Base-by-base conservation (phyloP, 805 yeast genomes). In the Grigorovia humatica region DNA sequence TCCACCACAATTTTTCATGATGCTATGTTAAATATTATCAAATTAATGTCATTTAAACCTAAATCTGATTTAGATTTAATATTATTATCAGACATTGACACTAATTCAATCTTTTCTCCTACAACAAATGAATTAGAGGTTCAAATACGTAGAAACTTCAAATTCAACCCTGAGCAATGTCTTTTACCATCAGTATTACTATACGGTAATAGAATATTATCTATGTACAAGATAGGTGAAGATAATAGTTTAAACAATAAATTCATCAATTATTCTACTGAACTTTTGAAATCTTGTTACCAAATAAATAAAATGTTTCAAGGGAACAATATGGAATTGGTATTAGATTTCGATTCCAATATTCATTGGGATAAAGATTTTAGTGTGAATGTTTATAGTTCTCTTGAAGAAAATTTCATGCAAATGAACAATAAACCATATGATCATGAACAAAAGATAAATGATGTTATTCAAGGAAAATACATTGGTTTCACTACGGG, bases 111-210 rank as follows among this genome's bases (percentile, higher is more conserved):
- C 13, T 56, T 51, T 43, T 55, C 57, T 13, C 61, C 64, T 13
- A 55, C 63, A 1, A 56, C 56, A 17, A 60, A 65, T 46, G 64
- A 59, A 46, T 47, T 60, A 7, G 49, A 55, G 19, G 59, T 64
- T 11, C 55, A 60, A 38, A 47, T 64, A 44, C 52, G 60, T 38
- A 65, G 67, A 48, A 62, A 66, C 19, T 55, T 68, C 46, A 76
- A 74, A 52, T 55, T 45, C 41, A 67, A 74, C 30, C 80, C 77
- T 54, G 64, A 77, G 47, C 61, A 76, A 7, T 80, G 85, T 57
- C 77, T 74, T 51, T 66, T 77, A 4, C 83, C 82, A 15, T 79
- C 82, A 2, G 77, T 76, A 73, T 67, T 75, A 58, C 77, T 77
- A 0, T 58, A 79, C 27, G 79, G 78, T 1, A 51, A 56, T 41